Percentiles rank a stretch among this genome's conserved stretches.
These are phyloP conservation scores for Globisporangium abappressorium DNA, from an alignment of 352 stramenopile genomes.

Conservation along the genomic window DNA sequence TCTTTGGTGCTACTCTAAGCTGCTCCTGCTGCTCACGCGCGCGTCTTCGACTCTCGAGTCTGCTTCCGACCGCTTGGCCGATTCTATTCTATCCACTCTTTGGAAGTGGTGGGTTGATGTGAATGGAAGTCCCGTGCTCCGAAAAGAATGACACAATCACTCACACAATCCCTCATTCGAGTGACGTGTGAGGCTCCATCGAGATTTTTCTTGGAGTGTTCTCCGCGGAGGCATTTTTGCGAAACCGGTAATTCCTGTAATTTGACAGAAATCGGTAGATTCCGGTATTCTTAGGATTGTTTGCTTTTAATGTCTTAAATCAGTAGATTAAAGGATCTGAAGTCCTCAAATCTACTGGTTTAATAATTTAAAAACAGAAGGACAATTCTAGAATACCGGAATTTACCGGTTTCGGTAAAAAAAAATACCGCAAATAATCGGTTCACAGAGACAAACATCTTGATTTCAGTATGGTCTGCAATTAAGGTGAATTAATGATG, in stretches of 20 bases:
- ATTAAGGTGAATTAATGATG: no score
- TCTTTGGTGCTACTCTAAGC: background rate
- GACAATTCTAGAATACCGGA: no score
- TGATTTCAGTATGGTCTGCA: no score
- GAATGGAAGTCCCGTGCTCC: background rate
- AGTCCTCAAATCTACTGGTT: background rate
- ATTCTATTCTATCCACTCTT: background rate
- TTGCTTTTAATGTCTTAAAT: no score
- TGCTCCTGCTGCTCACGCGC: background rate
- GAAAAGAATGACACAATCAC: background rate
- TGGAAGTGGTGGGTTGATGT: background rate
- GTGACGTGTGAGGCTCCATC: background rate
- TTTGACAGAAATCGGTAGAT: background rate
- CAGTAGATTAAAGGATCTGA: no score
- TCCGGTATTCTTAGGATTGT: no score
- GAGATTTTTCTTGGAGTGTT: slow-evolving; percentile 7
- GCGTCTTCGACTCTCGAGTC: background rate
- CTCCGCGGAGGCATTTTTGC: background rate
- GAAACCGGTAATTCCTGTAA: no score
- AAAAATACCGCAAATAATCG: no score
- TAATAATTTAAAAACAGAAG: no score
- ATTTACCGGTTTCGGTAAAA: no score
- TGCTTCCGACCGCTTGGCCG: background rate
- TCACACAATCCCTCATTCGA: background rate
- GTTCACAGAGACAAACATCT: no score